A percentile compares a stretch with the other conserved stretches of the same genome.
phyloP scores from a whole-genome alignment of 2,329 filamentous ascomycete species.

The Talaromyces sp. region DNA sequence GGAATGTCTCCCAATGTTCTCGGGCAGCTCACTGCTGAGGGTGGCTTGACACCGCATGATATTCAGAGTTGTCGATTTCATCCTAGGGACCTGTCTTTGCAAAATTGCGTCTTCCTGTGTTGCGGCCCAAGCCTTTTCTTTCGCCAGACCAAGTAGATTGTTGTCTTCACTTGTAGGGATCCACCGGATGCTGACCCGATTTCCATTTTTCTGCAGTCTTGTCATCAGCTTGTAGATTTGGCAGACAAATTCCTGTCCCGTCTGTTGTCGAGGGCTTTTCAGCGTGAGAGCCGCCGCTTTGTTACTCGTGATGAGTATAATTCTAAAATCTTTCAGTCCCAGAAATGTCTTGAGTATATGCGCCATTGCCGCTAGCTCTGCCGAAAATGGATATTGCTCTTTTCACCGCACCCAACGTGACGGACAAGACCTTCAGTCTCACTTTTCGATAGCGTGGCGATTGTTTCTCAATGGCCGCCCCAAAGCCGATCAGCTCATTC shows the following conservation, averaged over 20 bases:
- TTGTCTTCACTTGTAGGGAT: constrained; percentile 19
- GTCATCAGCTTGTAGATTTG: constrained; percentile 27
- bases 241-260: constrained; percentile 21
- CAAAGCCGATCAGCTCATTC: too few relatives aligned
- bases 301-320: constrained; percentile 25
- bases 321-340: constrained; percentile 18
- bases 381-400: too few relatives aligned
- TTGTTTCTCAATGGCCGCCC: too few relatives aligned
- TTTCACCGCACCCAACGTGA: too few relatives aligned
- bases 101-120: constrained; percentile 19
- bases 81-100: constrained; percentile 18
- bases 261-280: constrained; percentile 24
- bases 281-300: constrained; percentile 27
- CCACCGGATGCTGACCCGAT: constrained; percentile 23
- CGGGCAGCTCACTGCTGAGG: constrained; percentile 19
- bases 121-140: constrained; percentile 21
- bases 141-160: constrained; percentile 32
- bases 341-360: not conserved
- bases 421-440: too few relatives aligned
- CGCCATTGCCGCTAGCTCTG: too few relatives aligned
- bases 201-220: constrained; percentile 22
- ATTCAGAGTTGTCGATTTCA: constrained; percentile 29
- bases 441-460: too few relatives aligned
- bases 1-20: constrained; percentile 26
- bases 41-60: constrained; percentile 23